These are phyloP conservation scores for Mollisia scopiformis DNA, from an alignment of 2,329 filamentous ascomycete species.

Conservation along the genomic window DNA sequence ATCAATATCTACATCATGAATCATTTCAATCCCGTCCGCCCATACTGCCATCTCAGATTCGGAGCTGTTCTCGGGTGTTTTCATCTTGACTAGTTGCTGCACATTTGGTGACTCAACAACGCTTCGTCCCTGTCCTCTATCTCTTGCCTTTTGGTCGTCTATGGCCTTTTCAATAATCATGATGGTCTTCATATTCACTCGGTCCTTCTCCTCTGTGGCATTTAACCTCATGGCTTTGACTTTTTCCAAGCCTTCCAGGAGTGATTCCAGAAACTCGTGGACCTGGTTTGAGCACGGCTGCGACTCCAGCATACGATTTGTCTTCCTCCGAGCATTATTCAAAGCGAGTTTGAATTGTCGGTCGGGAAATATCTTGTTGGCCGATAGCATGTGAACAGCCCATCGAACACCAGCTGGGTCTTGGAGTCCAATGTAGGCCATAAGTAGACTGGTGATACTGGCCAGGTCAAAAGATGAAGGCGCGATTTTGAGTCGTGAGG, in stretches of 20 bases:
- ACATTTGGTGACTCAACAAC: not conserved
- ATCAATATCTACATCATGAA: not conserved
- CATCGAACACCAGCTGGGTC: slow-evolving; percentile 31
- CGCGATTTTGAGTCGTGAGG: slow-evolving; percentile 16
- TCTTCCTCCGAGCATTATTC: slow-evolving; percentile 20
- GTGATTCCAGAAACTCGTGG: slow-evolving; percentile 11
- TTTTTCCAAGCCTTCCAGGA: slow-evolving; percentile 17
- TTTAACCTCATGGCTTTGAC: slow-evolving; percentile 19
- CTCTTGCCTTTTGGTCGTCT: slow-evolving; percentile 8
- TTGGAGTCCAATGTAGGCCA: slow-evolving; percentile 29
- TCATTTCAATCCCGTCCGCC: not conserved
- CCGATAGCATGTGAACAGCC: slow-evolving; percentile 26
- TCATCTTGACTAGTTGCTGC: not conserved
- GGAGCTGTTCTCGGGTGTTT: not conserved
- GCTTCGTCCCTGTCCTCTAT: not conserved
- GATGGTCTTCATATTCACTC: slow-evolving; percentile 24
- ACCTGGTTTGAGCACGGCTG: slow-evolving; percentile 4
- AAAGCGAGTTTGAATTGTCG: slow-evolving; percentile 21
- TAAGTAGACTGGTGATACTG: slow-evolving; percentile 33
- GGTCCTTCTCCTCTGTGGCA: slow-evolving; percentile 5
- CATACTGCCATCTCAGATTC: no score
- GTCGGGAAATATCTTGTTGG: slow-evolving; percentile 31
- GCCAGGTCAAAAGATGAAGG: slow-evolving; percentile 22
- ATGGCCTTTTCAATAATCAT: slow-evolving; percentile 32
- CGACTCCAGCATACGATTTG: not conserved